phyloP scores from a whole-genome alignment of 192 early-diverging fungal genomes.

The Thamnidium elegans region DNA sequence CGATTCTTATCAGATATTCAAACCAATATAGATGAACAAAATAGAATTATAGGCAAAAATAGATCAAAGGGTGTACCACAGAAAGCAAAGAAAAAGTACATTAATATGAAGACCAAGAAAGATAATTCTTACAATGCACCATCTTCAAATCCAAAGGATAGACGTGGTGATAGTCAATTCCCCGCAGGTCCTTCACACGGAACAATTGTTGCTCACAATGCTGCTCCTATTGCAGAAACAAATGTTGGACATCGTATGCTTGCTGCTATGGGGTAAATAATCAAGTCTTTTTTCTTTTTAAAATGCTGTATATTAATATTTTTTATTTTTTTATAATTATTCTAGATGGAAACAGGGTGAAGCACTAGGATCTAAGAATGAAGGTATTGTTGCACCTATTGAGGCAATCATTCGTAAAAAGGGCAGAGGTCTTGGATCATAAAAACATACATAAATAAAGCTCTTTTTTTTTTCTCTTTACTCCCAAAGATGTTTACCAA shows the following conservation, averaged over 20 bases:
- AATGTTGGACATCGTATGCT: slow-evolving; percentile 73
- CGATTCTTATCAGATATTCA: slow-evolving; percentile 38
- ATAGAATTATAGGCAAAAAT: slow-evolving; percentile 11
- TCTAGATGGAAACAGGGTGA: slow-evolving; percentile 49
- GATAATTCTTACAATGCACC: neutral
- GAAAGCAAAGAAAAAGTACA: neutral
- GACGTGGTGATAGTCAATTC: neutral
- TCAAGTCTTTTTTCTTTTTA: neutral
- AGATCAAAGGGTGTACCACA: neutral
- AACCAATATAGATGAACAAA: slow-evolving; percentile 25
- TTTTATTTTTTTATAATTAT: neutral
- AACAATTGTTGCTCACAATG: slow-evolving; percentile 54
- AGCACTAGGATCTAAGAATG: slow-evolving; percentile 41
- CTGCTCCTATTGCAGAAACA: slow-evolving; percentile 48
- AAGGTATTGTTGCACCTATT: slow-evolving; percentile 50
- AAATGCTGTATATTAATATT: neutral
- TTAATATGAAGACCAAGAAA: neutral
- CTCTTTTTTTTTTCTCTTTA: neutral
- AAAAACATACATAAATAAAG: slow-evolving; percentile 9
- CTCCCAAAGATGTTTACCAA: slow-evolving; percentile 24
- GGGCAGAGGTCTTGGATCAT: slow-evolving; percentile 42
- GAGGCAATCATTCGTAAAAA: slow-evolving; percentile 50
- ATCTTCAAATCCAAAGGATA: neutral
- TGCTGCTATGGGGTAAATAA: slow-evolving; percentile 59
- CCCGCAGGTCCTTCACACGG: slow-evolving; percentile 36